phyloP scores from a whole-genome alignment of 768 basidiomycete genomes.

The Rhodotorula kratochvilovae region DNA sequence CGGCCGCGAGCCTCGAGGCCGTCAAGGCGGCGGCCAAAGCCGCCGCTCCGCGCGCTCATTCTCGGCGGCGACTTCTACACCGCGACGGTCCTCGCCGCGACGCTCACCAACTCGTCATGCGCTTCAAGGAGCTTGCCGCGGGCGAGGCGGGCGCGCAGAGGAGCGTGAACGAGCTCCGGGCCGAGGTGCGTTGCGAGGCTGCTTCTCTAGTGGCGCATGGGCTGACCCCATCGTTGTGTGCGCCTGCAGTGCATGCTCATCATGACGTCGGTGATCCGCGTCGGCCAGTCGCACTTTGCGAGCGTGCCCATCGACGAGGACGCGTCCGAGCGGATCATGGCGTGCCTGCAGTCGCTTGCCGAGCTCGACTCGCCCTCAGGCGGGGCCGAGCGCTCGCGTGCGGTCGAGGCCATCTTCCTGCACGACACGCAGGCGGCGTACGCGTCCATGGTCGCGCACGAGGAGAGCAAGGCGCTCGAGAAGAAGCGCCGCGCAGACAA shows the following conservation, averaged over 20 bases:
- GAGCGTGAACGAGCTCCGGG: slow-evolving; percentile 68
- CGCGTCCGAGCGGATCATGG: slow-evolving; percentile 90
- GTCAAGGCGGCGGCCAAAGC: slow-evolving; percentile 83
- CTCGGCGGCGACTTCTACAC: slow-evolving; percentile 98
- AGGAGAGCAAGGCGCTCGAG: slow-evolving; percentile 90
- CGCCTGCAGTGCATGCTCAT: slow-evolving; percentile 77
- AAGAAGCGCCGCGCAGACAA: slow-evolving; percentile 78
- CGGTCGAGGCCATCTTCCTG: slow-evolving; percentile 56
- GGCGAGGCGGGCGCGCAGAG: slow-evolving; percentile 41
- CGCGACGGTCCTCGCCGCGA: slow-evolving; percentile 78
- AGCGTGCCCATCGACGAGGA: slow-evolving; percentile 97
- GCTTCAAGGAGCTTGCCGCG: slow-evolving; percentile 55
- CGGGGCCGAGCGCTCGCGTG: slow-evolving; percentile 47
- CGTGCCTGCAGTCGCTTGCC: slow-evolving; percentile 88
- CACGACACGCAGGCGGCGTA: slow-evolving; percentile 83
- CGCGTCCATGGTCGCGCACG: slow-evolving; percentile 88
- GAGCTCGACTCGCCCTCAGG: slow-evolving; percentile 51
- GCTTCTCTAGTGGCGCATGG: background rate
- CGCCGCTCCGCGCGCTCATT: slow-evolving; percentile 82
- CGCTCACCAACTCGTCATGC: slow-evolving; percentile 86
- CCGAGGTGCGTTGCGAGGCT: slow-evolving; percentile 61
- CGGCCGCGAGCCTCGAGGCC: slow-evolving; percentile 63
- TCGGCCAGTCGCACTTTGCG: slow-evolving; percentile 93
- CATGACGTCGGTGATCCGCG: slow-evolving; percentile 94
- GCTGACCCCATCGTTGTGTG: background rate